A percentile compares a stretch with the other conserved stretches of the same genome.
Conservation (phyloP, 73 alveolate species). For the Paramecium caudatum region DNA sequence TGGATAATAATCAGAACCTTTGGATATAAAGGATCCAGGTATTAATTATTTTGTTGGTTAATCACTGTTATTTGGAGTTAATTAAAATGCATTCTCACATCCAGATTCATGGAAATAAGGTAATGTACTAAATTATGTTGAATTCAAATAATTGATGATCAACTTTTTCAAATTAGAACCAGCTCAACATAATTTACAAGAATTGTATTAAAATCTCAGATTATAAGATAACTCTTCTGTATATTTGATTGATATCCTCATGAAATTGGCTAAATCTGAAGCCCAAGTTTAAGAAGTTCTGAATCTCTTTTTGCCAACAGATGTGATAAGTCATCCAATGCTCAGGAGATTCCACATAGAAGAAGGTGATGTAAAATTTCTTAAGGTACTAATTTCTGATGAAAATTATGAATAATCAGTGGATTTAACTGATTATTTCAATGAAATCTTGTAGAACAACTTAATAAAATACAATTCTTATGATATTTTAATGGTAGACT, state of each 20-base stretch:
- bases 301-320: background rate
- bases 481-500: background rate
- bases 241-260: background rate
- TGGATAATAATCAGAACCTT: background rate
- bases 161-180: slow-evolving; percentile 10
- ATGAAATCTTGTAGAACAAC: background rate
- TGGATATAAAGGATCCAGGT: background rate
- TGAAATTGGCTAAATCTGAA: background rate
- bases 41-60: background rate
- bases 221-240: background rate
- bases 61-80: background rate
- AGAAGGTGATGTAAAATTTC: background rate
- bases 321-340: background rate
- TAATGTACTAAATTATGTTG: background rate
- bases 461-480: background rate
- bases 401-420: background rate
- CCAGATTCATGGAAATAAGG: background rate
- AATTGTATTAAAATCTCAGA: background rate
- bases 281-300: background rate
- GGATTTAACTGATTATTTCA: background rate
- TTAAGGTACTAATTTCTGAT: background rate
- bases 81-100: background rate
- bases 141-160: background rate
- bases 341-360: background rate
- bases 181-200: background rate